Evolutionary conservation across 2,329 filamentous ascomycete species (phyloP).

Genomic region (Aspergillus luchuensis): DNA sequence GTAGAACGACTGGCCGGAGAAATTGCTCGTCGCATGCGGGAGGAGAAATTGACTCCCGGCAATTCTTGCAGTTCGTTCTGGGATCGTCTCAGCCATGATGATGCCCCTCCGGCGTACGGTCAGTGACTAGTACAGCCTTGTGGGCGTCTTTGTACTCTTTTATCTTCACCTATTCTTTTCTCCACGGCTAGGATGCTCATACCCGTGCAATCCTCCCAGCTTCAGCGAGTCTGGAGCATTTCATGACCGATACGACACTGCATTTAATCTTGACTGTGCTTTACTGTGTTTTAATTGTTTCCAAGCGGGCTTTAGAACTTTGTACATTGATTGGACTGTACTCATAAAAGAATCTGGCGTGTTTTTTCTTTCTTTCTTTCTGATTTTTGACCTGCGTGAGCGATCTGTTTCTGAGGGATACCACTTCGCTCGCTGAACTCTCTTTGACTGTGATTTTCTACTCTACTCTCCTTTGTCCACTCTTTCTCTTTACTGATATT

Average conservation of each 20-base stretch:
- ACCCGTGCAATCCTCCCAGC: neutral
- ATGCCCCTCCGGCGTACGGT: constrained; percentile 48
- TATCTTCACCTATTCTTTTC: constrained; percentile 17
- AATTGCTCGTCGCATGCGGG: constrained; percentile 79
- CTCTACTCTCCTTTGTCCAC: constrained; percentile 19
- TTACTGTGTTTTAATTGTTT: constrained; percentile 15
- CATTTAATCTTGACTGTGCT: constrained; percentile 19
- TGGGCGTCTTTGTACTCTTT: constrained; percentile 18
- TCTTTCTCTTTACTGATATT: constrained; percentile 11
- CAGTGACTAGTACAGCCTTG: constrained; percentile 31
- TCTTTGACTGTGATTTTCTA: constrained; percentile 21
- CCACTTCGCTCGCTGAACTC: constrained; percentile 29
- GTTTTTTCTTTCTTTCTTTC: constrained; percentile 20
- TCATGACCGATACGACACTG: constrained; percentile 27
- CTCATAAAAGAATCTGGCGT: constrained; percentile 27
- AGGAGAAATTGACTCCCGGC: constrained; percentile 65
- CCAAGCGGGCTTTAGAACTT: constrained; percentile 28
- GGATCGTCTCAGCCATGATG: constrained; percentile 38
- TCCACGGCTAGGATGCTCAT: neutral
- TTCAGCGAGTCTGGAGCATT: constrained; percentile 23
- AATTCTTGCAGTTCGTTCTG: constrained; percentile 40
- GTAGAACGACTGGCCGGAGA: constrained; percentile 80
- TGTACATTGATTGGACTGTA: constrained; percentile 30
- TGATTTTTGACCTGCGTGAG: constrained; percentile 7
- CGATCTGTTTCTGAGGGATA: constrained; percentile 30